phyloP scores from a whole-genome alignment of 345 rosid genomes.

The Citrus sp. region DNA sequence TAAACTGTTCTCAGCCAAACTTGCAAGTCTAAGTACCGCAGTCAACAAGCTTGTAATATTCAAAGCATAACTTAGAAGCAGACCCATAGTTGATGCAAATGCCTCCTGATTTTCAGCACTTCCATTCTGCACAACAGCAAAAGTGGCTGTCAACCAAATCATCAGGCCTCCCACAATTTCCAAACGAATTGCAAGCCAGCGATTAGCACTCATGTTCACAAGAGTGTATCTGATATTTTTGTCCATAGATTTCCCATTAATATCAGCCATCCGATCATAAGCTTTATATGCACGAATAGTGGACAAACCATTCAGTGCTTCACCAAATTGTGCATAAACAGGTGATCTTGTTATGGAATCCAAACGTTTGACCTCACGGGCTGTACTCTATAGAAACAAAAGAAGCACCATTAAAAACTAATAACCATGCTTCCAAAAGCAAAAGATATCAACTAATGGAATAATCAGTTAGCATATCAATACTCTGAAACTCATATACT shows the following conservation, averaged over 20 bases:
- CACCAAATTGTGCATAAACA: slow-evolving; percentile 97
- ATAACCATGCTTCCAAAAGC: not conserved
- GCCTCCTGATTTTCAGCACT: slow-evolving; percentile 82
- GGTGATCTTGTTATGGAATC: slow-evolving; percentile 96
- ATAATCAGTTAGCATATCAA: not conserved
- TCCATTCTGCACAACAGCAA: slow-evolving; percentile 96
- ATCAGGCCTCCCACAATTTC: slow-evolving; percentile 93
- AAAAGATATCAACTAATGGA: not conserved
- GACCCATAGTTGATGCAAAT: slow-evolving; percentile 96
- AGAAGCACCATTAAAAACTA: slow-evolving; percentile 12
- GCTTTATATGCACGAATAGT: slow-evolving; percentile 98
- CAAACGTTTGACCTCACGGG: slow-evolving; percentile 96
- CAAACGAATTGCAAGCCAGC: slow-evolving; percentile 97
- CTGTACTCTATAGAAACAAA: slow-evolving; percentile 64
- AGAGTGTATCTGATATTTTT: slow-evolving; percentile 87
- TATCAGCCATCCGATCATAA: slow-evolving; percentile 89
- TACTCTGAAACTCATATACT: not conserved
- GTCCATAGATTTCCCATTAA: slow-evolving; percentile 92
- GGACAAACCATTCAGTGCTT: slow-evolving; percentile 89
- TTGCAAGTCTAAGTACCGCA: slow-evolving; percentile 88
- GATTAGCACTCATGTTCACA: slow-evolving; percentile 87
- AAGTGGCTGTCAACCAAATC: slow-evolving; percentile 99
- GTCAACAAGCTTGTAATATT: slow-evolving; percentile 84
- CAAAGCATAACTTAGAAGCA: slow-evolving; percentile 94
- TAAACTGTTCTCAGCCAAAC: slow-evolving; percentile 95